Evolutionary conservation across 345 rosid species (phyloP), one percentile per base, ranked within the genome.

Genomic region (Heritiera fomes): DNA sequence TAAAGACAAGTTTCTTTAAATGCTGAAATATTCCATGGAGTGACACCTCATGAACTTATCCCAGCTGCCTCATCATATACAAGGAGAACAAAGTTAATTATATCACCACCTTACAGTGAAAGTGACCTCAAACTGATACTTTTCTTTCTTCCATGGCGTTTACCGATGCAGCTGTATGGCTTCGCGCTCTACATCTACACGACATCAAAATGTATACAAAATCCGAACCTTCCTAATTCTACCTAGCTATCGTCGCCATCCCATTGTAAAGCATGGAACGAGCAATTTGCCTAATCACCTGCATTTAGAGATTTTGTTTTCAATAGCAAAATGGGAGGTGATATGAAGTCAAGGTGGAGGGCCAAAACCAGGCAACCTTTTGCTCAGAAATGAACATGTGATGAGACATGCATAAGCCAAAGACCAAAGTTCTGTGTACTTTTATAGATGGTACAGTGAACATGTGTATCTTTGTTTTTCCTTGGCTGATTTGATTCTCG

Each of bases 1-100:
- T 68, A 18, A 70, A 17, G 81, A 72, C 75, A 69, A 84, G 15
- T 78, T 71, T 63, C 69, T 38, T 83, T 80, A 43, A 87, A 82
- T 34, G 87, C 84, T 34, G 2, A 40, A 85, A 80, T 83, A 87
- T 85, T 85, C 87, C 81, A 49, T 78, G 68, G 70, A 34, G 47
- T 28, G 83, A 60, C 78, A 73, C 55, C 20, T 38, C 79, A 9
- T 79, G 73, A 34, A 34, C 52, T 77, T 70, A 34, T 79, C 77
- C 46, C 38, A 34, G 38, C 3, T 58, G 38, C 10, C 41, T 11
- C 40, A 20, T 52, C 17, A 12, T 12, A 34, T 34, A 34, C 38
- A 40, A 46, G 32, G 60, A 75, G 45, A 79, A 84, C 55, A 71
- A 66, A 58, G 75, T n/a, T 63, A n/a, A 76, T 76, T 63, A 77